Evolutionary conservation across 306 rosid genomes (phyloP), one percentile per base, ranked within the genome.

Genomic region (Casuarina equisetifolia): DNA sequence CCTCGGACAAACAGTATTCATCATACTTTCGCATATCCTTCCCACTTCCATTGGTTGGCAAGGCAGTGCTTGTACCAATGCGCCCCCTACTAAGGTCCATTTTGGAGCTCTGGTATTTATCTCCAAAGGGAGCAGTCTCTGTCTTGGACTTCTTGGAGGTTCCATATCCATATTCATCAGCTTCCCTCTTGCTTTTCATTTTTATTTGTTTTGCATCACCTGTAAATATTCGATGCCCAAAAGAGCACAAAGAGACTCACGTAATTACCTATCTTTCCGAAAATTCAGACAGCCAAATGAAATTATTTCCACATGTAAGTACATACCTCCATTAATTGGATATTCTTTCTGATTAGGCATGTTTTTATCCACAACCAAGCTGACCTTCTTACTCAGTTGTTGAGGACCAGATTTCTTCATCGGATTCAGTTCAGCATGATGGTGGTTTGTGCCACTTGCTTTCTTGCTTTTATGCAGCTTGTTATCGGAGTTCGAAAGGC

Each of bases 71-170:
- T 25, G 89, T 76, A 80, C 73, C 68, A n/a, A 46, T 55, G 76
- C 85, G 82, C 70, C 55, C 82, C 79, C 72, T 82, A 78, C 86
- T 89, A 72, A 74, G 72, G 64, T 59, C 78, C 20, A 17, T 19
- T 78, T 79, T 78, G 79, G 88, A 70, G 74, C 81, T 78, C 70
- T 12, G 74, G 70, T 84, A 83, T 58, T 79, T 81, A 62, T 77
- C 78, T n/a, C 79, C 69, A 76, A 48, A 51, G 79, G 63, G 46
- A 74, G 61, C 51, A 76, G 75, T 82, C 64, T 73, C 88, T 15
- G 84, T 76, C 91, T 76, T 93, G 13, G 75, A 79, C 69, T 79
- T 89, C 87, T 86, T 89, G 17, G 77, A 78, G 76, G 78, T 67
- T 81, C 88, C 86, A 64, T 38, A 43, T 61, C 74, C 83, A 76